Evolutionary conservation across 495 filamentous ascomycete genomes (phyloP), one percentile per base, ranked within the genome.

Genomic region (Darksidea phi): DNA sequence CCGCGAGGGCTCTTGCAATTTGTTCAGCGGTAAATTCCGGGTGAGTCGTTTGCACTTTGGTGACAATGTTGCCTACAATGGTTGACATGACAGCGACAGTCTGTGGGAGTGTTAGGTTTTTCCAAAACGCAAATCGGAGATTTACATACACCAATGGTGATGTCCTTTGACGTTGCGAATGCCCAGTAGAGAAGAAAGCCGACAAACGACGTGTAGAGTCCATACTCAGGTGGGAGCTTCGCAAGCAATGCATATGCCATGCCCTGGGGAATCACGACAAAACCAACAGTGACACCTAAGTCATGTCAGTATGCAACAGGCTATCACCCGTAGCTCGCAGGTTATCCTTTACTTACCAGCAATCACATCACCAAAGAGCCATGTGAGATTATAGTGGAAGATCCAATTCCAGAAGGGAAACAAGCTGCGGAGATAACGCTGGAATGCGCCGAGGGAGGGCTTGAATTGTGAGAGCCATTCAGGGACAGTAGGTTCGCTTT

Each of bases 161-260:
- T 97, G 74, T 98, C 94, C 70, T 98, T 98, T 0, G 95, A 97
- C 1, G 94, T 98, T 1, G 93, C 94, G 68, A 98, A 97, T 70
- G 96, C 93, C 94, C 94, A 97, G 66, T 98, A 98, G 45, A 96
- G 72, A 60, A 96, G 71, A 6, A 97, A 91, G 26, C 94, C 94
- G 85, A 97, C 95, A 67, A 98, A 98, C 0, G 93, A 96, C 1
- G 93, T 93, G 70, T 98, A 98, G 0, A 98, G 77, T 49, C 94
- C 94, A 70, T 83, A 98, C 71, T 98, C 79, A 0, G 87, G 82
- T 0, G 79, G 78, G 21, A 98, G 80, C 46, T 84, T 79, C 15
- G 94, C 94, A 41, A 98, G 76, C 61, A 86, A 79, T 21, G 94
- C 93, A 73, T 98, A 98, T 4, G 95, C 92, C 94, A 98, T 98